Conservation (phyloP, 768 basidiomycete species). For the Rhodocollybia butyracea region DNA sequence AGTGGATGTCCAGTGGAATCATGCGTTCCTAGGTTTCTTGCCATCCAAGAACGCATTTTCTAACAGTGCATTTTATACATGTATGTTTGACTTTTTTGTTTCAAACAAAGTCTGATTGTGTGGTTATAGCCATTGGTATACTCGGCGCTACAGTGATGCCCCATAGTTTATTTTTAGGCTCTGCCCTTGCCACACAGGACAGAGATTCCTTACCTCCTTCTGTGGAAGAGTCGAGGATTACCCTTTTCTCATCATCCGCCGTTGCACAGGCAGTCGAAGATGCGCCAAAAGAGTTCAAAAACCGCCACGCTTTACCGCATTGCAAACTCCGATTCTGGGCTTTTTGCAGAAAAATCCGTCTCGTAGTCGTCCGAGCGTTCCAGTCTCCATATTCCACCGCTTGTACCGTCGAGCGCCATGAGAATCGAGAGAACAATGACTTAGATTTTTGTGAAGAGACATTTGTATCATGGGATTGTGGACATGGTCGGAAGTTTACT, state of each 20-base stretch:
- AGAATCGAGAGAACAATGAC: constrained; percentile 55
- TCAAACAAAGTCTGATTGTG: constrained; percentile 18
- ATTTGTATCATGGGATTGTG: constrained; percentile 61
- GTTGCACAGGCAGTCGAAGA: too few species aligned
- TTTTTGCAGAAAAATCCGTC: neutral
- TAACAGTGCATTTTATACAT: constrained; percentile 59
- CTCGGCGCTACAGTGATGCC: constrained; percentile 91
- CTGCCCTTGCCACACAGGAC: constrained; percentile 81
- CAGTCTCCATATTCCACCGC: constrained; percentile 30
- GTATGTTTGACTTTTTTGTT: constrained; percentile 33
- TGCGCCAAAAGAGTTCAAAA: too few species aligned
- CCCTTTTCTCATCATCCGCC: neutral
- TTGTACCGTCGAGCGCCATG: constrained; percentile 39
- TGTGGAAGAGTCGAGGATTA: neutral
- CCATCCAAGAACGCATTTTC: constrained; percentile 65
- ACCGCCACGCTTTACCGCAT: too few species aligned
- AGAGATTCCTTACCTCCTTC: constrained; percentile 38
- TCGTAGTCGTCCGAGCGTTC: constrained; percentile 20
- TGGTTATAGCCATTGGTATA: constrained; percentile 58
- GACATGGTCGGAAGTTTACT: constrained; percentile 71
- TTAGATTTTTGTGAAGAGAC: constrained; percentile 54
- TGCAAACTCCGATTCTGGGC: neutral
- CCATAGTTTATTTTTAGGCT: constrained; percentile 88
- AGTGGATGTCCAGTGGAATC: constrained; percentile 66
- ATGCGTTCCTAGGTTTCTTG: constrained; percentile 72